phyloP scores from a whole-genome alignment of 192 early-diverging fungal species.

The Entomortierella lignicola region DNA sequence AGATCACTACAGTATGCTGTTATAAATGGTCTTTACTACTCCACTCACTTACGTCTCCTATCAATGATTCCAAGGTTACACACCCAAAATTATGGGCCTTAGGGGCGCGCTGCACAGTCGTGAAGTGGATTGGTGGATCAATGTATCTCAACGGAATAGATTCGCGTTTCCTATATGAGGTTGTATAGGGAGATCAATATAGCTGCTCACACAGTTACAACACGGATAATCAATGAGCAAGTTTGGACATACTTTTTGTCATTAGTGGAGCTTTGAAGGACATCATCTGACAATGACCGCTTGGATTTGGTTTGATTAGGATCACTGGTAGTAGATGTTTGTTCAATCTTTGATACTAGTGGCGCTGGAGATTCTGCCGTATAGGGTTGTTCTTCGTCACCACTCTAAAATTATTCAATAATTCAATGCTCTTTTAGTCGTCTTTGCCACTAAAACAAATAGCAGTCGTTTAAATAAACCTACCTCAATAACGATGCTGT shows the following conservation, averaged over 20 bases:
- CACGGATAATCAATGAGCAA: too few species aligned
- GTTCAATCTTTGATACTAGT: neutral
- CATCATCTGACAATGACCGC: too few species aligned
- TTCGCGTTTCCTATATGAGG: neutral
- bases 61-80: constrained; percentile 23
- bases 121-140: constrained; percentile 28
- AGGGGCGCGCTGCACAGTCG: constrained; percentile 18
- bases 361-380: neutral
- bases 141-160: constrained; percentile 17
- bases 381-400: constrained; percentile 2
- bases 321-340: neutral
- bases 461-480: neutral
- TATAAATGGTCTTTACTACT: neutral
- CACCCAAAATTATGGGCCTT: constrained; percentile 15
- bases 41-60: constrained; percentile 25
- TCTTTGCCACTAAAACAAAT: constrained; percentile 18
- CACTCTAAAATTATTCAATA: constrained; percentile 5
- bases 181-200: neutral
- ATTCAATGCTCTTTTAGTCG: too few species aligned
- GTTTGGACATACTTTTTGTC: too few species aligned
- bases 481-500: constrained; percentile 11
- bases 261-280: too few species aligned
- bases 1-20: too few species aligned
- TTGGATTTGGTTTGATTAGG: too few species aligned
- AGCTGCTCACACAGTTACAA: too few species aligned